Conservation (phyloP, 2,329 filamentous ascomycete genomes). For the Pestalotiopsis sp. region DNA sequence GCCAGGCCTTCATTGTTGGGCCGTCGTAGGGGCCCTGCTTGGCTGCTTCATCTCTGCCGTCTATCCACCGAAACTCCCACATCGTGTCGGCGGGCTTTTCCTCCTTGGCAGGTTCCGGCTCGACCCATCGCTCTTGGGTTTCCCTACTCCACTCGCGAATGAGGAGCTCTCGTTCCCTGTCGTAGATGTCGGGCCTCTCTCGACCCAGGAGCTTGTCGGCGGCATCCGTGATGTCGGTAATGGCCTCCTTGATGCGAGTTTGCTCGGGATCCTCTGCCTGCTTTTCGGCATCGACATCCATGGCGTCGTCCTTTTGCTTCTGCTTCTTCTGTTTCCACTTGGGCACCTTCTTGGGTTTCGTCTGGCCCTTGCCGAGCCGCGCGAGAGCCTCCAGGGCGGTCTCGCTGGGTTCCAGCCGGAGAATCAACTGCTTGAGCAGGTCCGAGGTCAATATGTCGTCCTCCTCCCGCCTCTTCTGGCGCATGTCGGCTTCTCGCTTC, state of each 20-base stretch:
- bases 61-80: constrained; percentile 95
- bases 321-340: constrained; percentile 74
- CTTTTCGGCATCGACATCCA: constrained; percentile 69
- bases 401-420: constrained; percentile 76
- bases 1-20: constrained; percentile 87
- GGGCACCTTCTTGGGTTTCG: constrained; percentile 60
- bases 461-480: constrained; percentile 71
- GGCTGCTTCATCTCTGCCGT: constrained; percentile 77
- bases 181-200: constrained; percentile 89
- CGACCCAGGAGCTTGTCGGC: constrained; percentile 84
- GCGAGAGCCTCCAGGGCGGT: constrained; percentile 87
- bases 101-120: constrained; percentile 38
- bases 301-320: constrained; percentile 58
- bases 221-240: constrained; percentile 84
- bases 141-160: constrained; percentile 82
- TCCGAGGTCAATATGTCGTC: constrained; percentile 76
- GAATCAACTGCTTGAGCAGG: constrained; percentile 73
- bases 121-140: constrained; percentile 82
- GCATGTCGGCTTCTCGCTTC: constrained; percentile 76
- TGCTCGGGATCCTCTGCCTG: constrained; percentile 69
- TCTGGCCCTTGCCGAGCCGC: constrained; percentile 71
- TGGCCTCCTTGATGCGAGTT: constrained; percentile 67
- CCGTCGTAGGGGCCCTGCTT: constrained; percentile 88
- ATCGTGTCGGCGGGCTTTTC: constrained; percentile 38
- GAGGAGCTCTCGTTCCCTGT: constrained; percentile 81